phyloP scores from a whole-genome alignment of 1,139 yeast genomes.

The Eremothecium sinecaudum region DNA sequence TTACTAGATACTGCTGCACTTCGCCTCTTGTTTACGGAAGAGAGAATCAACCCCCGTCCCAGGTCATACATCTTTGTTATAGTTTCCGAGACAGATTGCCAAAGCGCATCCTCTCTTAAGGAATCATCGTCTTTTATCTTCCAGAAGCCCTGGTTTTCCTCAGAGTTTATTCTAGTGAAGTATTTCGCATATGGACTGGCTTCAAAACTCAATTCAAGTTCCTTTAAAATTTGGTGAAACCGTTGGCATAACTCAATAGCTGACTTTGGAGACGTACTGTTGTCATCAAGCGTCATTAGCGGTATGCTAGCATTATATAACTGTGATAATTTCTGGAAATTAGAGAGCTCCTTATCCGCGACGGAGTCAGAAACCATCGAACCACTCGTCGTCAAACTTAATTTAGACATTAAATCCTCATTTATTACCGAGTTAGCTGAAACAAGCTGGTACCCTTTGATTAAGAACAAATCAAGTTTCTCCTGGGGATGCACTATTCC shows the following conservation, averaged over 20 bases:
- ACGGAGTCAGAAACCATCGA: conserved; percentile 6
- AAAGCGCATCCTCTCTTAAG: conserved; percentile 21
- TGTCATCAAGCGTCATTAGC: conserved; percentile 21
- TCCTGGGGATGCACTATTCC: conserved; percentile 27
- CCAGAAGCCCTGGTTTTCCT: conserved; percentile 16
- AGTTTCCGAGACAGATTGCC: conserved; percentile 25
- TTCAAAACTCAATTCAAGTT: conserved; percentile 26
- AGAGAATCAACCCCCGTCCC: conserved; percentile 22
- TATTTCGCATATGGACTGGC: conserved; percentile 28
- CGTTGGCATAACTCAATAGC: conserved; percentile 29
- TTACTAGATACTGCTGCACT: conserved; percentile 10
- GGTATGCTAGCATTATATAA: conserved; percentile 24
- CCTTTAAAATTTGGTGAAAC: conserved; percentile 28
- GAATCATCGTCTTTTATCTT: conserved; percentile 27
- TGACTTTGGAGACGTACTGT: conserved; percentile 27
- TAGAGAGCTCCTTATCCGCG: conserved; percentile 5
- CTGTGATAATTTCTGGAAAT: conserved; percentile 18
- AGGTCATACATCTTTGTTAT: conserved; percentile 25
- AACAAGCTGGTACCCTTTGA: conserved; percentile 24
- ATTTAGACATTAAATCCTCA: conserved; percentile 9
- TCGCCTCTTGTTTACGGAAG: conserved; percentile 12
- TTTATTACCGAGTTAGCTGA: conserved; percentile 23
- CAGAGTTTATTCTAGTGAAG: conserved; percentile 22
- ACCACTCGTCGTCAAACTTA: conserved; percentile 8
- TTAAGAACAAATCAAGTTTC: conserved; percentile 28